A percentile compares a stretch with the other conserved stretches of the same genome.
These are phyloP conservation scores for Hypocrella siamensis DNA, from an alignment of 2,329 filamentous ascomycete species.

Conservation along the genomic window DNA sequence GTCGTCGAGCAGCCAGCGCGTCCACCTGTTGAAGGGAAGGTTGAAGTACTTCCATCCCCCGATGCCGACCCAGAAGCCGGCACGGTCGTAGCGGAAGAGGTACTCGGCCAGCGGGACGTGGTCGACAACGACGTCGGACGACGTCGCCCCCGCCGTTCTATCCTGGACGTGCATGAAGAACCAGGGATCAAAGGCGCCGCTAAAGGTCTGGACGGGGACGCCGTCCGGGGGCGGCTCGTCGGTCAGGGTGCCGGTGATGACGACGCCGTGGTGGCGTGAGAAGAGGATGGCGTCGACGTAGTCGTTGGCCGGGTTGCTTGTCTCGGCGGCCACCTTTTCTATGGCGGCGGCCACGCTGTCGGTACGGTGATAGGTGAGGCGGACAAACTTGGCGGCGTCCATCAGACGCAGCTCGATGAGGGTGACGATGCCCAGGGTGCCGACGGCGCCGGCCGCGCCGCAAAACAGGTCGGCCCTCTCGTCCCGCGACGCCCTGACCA, in stretches of 20 bases:
- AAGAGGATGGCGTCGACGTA: conserved; percentile 64
- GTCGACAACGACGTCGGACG: conserved; percentile 20
- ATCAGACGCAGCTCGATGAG: conserved; percentile 49
- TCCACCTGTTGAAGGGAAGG: conserved; percentile 49
- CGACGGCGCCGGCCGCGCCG: conserved; percentile 51
- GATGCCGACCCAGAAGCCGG: conserved; percentile 57
- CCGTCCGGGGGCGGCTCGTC: conserved; percentile 27
- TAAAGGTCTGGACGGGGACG: conserved; percentile 35
- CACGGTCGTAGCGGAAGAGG: conserved; percentile 62
- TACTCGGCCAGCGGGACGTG: conserved; percentile 56
- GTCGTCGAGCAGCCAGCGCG: conserved; percentile 54
- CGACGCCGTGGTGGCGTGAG: conserved; percentile 42
- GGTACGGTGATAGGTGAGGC: conserved; percentile 43
- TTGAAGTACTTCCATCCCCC: conserved; percentile 54
- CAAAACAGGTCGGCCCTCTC: conserved; percentile 41
- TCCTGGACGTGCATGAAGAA: conserved; percentile 57
- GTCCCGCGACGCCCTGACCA: conserved; percentile 34
- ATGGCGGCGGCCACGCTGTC: conserved; percentile 31
- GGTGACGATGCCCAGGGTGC: conserved; percentile 52
- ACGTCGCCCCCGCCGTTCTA: conserved; percentile 11
- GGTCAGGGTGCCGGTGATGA: conserved; percentile 48
- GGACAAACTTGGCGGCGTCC: conserved; percentile 43
- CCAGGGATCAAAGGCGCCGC: conserved; percentile 52
- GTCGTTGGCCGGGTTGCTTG: conserved; percentile 32
- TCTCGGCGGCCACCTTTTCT: conserved; percentile 31